phyloP scores from a whole-genome alignment of 768 basidiomycete genomes.

The Roridomyces roridus region DNA sequence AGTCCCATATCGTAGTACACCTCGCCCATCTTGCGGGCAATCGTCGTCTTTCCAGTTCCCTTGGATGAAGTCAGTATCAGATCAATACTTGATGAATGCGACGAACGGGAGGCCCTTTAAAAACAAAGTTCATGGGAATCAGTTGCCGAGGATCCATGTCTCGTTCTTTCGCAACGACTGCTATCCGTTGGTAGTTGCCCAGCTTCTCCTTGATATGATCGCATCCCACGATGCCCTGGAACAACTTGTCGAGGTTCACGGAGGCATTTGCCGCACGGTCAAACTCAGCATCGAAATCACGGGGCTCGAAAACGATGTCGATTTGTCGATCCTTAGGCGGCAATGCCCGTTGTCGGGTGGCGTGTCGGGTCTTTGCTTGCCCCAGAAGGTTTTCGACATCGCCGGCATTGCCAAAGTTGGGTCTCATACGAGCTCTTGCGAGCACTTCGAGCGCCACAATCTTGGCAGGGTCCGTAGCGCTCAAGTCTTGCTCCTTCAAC shows the following conservation, averaged over 20 bases:
- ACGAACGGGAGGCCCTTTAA: constrained; percentile 68
- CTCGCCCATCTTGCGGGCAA: constrained; percentile 56
- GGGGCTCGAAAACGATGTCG: constrained; percentile 53
- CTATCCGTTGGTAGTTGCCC: constrained; percentile 47
- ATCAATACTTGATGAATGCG: neutral
- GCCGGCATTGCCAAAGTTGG: constrained; percentile 71
- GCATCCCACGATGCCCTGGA: constrained; percentile 66
- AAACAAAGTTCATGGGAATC: constrained; percentile 71
- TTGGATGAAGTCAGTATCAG: constrained; percentile 41
- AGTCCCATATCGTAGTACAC: constrained; percentile 60
- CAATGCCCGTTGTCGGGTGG: constrained; percentile 38
- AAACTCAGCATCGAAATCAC: constrained; percentile 70
- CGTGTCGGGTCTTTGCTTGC: constrained; percentile 53
- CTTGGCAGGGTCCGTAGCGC: constrained; percentile 61
- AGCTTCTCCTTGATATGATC: constrained; percentile 58
- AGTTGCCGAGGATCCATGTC: constrained; percentile 49
- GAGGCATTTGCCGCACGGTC: constrained; percentile 54
- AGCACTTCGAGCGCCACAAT: constrained; percentile 58
- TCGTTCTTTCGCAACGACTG: constrained; percentile 51
- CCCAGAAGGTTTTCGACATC: constrained; percentile 67
- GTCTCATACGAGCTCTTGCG: constrained; percentile 47
- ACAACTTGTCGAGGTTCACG: constrained; percentile 57
- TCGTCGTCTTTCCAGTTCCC: constrained; percentile 60
- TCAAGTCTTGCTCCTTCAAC: constrained; percentile 60
- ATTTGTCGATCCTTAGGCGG: constrained; percentile 34